Evolutionary conservation across 371 early-diverging fungal species (phyloP).

Genomic region (Funneliformis caledonium): DNA sequence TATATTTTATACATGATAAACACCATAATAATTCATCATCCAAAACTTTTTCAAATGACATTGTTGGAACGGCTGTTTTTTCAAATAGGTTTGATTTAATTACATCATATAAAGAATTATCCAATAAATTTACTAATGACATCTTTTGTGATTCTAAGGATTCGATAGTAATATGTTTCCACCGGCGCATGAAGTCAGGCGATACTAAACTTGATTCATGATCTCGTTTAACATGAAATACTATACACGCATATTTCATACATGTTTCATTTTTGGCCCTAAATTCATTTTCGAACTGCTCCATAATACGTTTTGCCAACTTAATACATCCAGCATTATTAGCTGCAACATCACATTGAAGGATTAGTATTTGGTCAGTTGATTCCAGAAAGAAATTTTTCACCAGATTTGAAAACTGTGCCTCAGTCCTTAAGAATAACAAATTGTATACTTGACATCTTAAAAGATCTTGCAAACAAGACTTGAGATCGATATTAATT

Average conservation of each 20-base stretch:
- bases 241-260: constrained; percentile 37
- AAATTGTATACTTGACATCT: constrained; percentile 35
- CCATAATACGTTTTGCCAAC: constrained; percentile 37
- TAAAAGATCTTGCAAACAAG: not conserved
- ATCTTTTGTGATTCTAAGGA: constrained; percentile 10
- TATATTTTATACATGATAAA: constrained; percentile 33
- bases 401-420: constrained; percentile 8
- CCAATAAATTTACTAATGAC: constrained; percentile 15
- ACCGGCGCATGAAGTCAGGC: constrained; percentile 37
- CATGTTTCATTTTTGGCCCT: not conserved
- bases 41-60: constrained; percentile 27
- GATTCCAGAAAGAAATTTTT: constrained; percentile 39
- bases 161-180: constrained; percentile 41
- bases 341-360: constrained; percentile 38
- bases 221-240: constrained; percentile 39
- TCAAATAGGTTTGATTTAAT: not conserved
- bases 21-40: constrained; percentile 38
- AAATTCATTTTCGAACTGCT: constrained; percentile 33
- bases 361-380: constrained; percentile 8
- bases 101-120: constrained; percentile 18
- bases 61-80: not conserved
- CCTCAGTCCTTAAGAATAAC: constrained; percentile 36
- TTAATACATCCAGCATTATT: constrained; percentile 35
- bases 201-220: not conserved
- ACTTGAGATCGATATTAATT: constrained; percentile 33